A percentile compares a stretch with the other conserved stretches of the same genome.
phyloP scores from a whole-genome alignment of 306 rosid genomes.

The Lagenaria siceraria region DNA sequence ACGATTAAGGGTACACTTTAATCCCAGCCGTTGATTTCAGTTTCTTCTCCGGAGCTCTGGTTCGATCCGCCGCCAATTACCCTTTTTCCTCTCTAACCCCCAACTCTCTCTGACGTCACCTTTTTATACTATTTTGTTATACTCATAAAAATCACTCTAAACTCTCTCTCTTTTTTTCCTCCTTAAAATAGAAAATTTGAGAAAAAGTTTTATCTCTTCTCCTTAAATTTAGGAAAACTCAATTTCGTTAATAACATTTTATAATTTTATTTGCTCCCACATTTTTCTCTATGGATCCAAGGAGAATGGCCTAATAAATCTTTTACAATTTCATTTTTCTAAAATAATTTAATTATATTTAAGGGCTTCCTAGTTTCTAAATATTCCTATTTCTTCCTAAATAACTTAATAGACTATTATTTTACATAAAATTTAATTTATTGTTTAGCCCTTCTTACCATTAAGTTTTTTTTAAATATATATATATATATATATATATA shows the following conservation, averaged over 20 bases:
- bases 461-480: too few species aligned
- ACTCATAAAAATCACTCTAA: neutral
- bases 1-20: slow-evolving; percentile 17
- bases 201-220: neutral
- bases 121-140: neutral
- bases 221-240: neutral
- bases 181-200: neutral
- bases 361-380: too few species aligned
- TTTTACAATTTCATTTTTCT: too few species aligned
- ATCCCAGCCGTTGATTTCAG: slow-evolving; percentile 23
- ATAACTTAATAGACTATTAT: too few species aligned
- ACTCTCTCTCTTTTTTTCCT: neutral
- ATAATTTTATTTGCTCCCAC: neutral
- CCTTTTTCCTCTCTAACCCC: neutral
- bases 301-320: too few species aligned
- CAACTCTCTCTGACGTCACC: neutral
- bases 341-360: too few species aligned
- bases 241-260: too few species aligned
- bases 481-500: too few species aligned
- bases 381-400: too few species aligned
- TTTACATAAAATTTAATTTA: too few species aligned
- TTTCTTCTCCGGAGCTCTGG: neutral
- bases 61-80: slow-evolving; percentile 80
- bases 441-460: too few species aligned
- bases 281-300: too few species aligned